A percentile compares a stretch with the other conserved stretches of the same genome.
Conservation (phyloP, 1,284 basidiomycete genomes). For the Malassezia slooffiae region DNA sequence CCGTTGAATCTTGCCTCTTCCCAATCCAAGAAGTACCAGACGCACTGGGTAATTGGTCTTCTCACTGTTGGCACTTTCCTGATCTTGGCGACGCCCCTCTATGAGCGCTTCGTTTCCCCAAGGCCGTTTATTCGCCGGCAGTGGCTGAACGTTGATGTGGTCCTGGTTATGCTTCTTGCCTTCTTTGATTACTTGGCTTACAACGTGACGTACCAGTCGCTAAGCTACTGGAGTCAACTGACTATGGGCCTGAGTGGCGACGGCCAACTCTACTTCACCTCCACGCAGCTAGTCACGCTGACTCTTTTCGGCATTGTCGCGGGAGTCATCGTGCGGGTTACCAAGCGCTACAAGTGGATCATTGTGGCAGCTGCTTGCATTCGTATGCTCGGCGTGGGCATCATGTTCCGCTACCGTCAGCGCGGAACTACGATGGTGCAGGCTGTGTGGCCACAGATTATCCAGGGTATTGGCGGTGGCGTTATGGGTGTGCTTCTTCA, state of each 20-base stretch:
- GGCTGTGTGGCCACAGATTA: conserved; percentile 38
- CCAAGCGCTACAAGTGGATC: conserved; percentile 40
- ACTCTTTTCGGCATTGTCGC: conserved; percentile 40
- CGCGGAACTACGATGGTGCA: conserved; percentile 28
- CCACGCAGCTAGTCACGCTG: conserved; percentile 31
- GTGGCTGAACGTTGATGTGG: conserved; percentile 41
- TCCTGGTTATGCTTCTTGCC: conserved; percentile 33
- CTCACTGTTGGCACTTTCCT: conserved; percentile 29
- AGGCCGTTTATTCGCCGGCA: conserved; percentile 33
- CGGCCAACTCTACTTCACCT: conserved; percentile 29
- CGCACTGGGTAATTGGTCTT: conserved; percentile 40
- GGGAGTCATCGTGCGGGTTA: conserved; percentile 31
- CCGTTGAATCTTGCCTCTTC: conserved; percentile 31
- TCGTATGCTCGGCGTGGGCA: conserved; percentile 38
- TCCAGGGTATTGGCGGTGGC: conserved; percentile 43
- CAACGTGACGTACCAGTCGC: conserved; percentile 21
- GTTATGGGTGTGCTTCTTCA: conserved; percentile 38
- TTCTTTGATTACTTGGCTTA: conserved; percentile 45
- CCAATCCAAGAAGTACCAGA: conserved; percentile 12
- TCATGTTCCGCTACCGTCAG: conserved; percentile 41
- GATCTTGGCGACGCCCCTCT: conserved; percentile 26
- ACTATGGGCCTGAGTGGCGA: neutral
- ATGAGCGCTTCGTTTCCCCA: conserved; percentile 27
- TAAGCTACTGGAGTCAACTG: conserved; percentile 2
- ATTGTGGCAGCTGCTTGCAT: conserved; percentile 29